These are phyloP conservation scores for Gliomastix tumulicola DNA, from an alignment of 2,329 filamentous ascomycete species.

Conservation along the genomic window DNA sequence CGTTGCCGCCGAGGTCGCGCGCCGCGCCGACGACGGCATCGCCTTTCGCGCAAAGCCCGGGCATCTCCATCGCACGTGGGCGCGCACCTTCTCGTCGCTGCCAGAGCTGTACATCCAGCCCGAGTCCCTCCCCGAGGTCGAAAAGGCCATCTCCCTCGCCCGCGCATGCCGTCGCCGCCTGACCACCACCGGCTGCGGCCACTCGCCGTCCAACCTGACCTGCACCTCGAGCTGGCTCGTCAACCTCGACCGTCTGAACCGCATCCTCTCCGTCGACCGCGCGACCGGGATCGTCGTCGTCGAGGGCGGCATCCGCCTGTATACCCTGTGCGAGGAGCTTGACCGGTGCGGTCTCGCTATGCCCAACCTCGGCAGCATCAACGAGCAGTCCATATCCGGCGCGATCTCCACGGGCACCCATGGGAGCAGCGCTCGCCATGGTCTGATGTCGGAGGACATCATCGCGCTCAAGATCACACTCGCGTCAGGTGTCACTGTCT, in stretches of 20 bases:
- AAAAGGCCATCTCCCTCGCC: conserved; percentile 76
- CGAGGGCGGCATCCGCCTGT: conserved; percentile 82
- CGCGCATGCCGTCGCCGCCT: conserved; percentile 74
- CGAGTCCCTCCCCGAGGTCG: conserved; percentile 69
- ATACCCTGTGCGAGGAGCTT: conserved; percentile 65
- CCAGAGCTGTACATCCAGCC: conserved; percentile 92
- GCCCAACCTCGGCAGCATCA: conserved; percentile 90
- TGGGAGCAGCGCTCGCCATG: conserved; percentile 78
- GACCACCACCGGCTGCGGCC: conserved; percentile 80
- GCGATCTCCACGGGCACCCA: conserved; percentile 92
- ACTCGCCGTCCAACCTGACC: conserved; percentile 87
- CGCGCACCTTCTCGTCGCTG: conserved; percentile 79
- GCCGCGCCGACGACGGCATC: conserved; percentile 30
- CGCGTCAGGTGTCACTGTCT: conserved; percentile 66
- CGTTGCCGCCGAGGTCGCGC: conserved; percentile 22
- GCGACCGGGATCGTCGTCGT: conserved; percentile 64
- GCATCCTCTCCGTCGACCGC: conserved; percentile 63
- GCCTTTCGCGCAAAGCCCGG: conserved; percentile 69
- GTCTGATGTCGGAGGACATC: conserved; percentile 75
- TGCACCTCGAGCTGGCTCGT: conserved; percentile 92
- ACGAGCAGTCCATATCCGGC: conserved; percentile 86
- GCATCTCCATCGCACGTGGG: conserved; percentile 89
- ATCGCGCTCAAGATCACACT: conserved; percentile 72
- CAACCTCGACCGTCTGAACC: conserved; percentile 79
- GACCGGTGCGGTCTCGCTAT: conserved; percentile 74